Base-by-base conservation (phyloP, 2,329 filamentous ascomycete genomes). In the Ambrosiella xylebori region DNA sequence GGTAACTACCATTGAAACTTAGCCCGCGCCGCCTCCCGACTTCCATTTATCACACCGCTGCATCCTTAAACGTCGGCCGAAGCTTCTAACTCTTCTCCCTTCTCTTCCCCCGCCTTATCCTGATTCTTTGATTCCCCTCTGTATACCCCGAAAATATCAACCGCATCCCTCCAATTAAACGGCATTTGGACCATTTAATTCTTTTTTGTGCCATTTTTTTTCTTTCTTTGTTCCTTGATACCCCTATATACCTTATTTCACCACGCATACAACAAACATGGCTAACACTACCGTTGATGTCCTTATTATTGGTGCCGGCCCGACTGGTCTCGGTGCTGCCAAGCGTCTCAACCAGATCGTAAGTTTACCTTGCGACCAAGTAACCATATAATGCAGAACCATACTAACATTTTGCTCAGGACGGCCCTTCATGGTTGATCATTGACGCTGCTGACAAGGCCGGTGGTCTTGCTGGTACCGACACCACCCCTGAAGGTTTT, bases 301-400 rank as follows among this genome's bases (percentile, higher is more conserved):
- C 65, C 88, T 98, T 70, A 84, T 98, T 73, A 96, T 97, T 76
- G 93, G 93, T 69, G 91, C 91, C 74, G 93, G 93, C 69, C 93
- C 93, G 66, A 97, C 93, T 68, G 93, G 93, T 74, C 82, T 97
- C 66, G 93, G 93, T 78, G 93, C 93, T 70, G 93, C 93, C 66
- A 98, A 98, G 79, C 88, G 93, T 70, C 81, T 98, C 64, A 86
- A 97, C 74, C 93, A 98, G 74, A 84, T 96, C 69, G 93, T 97
- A 78, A 65, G 84, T 70, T 63, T 38, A 45, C 58, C 64, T 63
- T 61, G 63, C 58, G 54, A 61, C 56, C 57, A 62, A 62, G 53
- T 54, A 56, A 56, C 53, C 59, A 63, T 17, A n/a, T 47, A 8
- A 47, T 47, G 19, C n/a, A 17, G 9, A 8, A 47, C 19, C 44